Evolutionary conservation across 306 rosid species (phyloP), one percentile per base, ranked within the genome.

Genomic region (Vigna reflexopilosa): DNA sequence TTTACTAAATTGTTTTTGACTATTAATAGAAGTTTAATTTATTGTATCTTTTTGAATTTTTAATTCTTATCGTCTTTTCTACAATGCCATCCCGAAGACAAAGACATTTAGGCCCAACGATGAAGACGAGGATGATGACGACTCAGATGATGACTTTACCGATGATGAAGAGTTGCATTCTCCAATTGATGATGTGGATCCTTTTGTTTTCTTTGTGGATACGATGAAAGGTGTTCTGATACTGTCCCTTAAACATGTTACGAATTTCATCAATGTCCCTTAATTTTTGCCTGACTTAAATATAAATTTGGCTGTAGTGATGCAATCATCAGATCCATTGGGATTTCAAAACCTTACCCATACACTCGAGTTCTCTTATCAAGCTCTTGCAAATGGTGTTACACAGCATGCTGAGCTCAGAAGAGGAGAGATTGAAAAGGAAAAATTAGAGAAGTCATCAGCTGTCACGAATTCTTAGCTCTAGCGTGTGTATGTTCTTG

Each of bases 111-210:
- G 85, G 44, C 90, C 91, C 17, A 24, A 54, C 9, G 94, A 88
- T 12, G 85, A 80, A 15, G 86, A 86, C 6, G 94, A 90, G 3
- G 91, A 90, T 0, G 91, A 90, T 0, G 91, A 90, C 74, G 91
- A 90, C 76, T 84, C 92, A 0, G 98, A 92, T 40, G 94, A 92
- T 44, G 95, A 86, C 68, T 92, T 86, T 63, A 91, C 91, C 78
- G 98, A 94, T 45, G 97, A 94, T 30, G 97, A 94, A 84, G 98
- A 90, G 86, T 82, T 92, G 81, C 95, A 92, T 40, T 90, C 98
- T 9, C 98, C 98, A 45, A 86, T 94, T 52, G 97, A 94, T 55
- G 98, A 92, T 36, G 97, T 94, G 84, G 98, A 94, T 87, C 98
- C 98, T 48, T 94, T 94, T 82, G 67, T 94, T 80, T 85, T 90